Base-by-base conservation (phyloP, 1,284 basidiomycete species). In the Sporisorium iseilematis-ciliati region DNA sequence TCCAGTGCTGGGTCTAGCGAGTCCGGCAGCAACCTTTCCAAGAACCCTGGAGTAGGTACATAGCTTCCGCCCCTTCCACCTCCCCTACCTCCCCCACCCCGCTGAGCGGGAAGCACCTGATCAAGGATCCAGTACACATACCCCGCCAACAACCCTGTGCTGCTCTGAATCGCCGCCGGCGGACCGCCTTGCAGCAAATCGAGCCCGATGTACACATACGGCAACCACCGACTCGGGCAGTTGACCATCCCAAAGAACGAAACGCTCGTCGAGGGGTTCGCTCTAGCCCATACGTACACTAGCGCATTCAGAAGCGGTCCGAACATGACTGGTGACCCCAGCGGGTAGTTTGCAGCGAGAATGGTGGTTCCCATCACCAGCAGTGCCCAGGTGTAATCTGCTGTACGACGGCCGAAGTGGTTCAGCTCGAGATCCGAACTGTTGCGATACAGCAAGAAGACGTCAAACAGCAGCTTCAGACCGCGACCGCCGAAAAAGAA, bases 91-190 rank as follows among this genome's bases (percentile, higher is more conserved):
- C 75, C 35, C 0, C 52, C 62, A n/a, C 70, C 65, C 16, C 58
- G 49, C 49, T 59, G 62, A 7, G 56, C 75, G 11, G 62, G 74
- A 1, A 57, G 48, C 29, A 65, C 49, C 49, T 68, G 54, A 23
- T 60, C 58, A 7, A 82, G 55, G 31, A 82, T 57, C 65, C 76
- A 84, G 64, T 83, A 94, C 3, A 89, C 84, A 81, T 94, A 92
- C 0, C 92, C 93, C 0, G 91, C 88, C 42, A 93, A 87, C 21
- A 92, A 88, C 1, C 93, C 93, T 0, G 91, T 91, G 31, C 92
- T 83, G 52, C 89, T 87, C 57, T 87, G 82, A 2, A 90, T 89
- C 3, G 90, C 91, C 4, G 88, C 88, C 0, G 62, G 41, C 0
- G 90, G 89, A 3, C 93, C 93, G 12, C 86, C 90, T 68, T 88